A percentile compares a stretch with the other conserved stretches of the same genome.
Conservation (phyloP, 768 basidiomycete species). For the Rhizopogon vesiculosus region DNA sequence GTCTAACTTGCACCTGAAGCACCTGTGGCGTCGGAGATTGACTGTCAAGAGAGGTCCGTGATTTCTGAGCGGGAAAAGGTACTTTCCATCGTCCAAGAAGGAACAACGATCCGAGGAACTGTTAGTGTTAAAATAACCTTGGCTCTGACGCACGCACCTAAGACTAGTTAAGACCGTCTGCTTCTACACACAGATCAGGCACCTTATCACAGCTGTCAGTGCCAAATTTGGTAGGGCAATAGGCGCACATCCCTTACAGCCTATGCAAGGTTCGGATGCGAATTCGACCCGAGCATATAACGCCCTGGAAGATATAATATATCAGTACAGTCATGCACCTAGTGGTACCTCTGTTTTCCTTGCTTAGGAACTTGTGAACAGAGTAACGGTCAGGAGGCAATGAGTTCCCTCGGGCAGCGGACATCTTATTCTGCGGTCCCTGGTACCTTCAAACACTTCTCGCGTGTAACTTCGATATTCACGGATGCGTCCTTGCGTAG, state of each 20-base stretch:
- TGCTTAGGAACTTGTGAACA: not conserved
- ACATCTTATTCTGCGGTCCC: not conserved
- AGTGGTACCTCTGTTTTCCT: not conserved
- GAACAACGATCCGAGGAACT: not conserved
- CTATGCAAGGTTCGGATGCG: not conserved
- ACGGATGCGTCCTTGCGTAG: not conserved
- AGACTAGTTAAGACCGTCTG: not conserved
- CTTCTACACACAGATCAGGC: not conserved
- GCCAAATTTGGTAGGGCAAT: not conserved
- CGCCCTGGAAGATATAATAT: not conserved
- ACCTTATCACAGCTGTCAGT: not conserved
- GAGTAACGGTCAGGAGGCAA: not conserved
- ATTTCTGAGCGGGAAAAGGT: not conserved
- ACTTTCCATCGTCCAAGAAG: not conserved
- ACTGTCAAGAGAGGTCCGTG: not conserved
- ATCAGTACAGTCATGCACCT: not conserved
- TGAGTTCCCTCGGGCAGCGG: not conserved
- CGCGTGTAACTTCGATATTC: not conserved
- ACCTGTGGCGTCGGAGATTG: not conserved
- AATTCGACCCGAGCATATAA: not conserved
- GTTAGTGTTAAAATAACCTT: not conserved
- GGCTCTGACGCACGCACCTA: not conserved
- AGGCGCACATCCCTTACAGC: not conserved
- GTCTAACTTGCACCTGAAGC: not conserved
- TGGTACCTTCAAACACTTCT: not conserved